Conservation (phyloP, 371 early-diverging fungal species). For the Apophysomyces ossiformis region DNA sequence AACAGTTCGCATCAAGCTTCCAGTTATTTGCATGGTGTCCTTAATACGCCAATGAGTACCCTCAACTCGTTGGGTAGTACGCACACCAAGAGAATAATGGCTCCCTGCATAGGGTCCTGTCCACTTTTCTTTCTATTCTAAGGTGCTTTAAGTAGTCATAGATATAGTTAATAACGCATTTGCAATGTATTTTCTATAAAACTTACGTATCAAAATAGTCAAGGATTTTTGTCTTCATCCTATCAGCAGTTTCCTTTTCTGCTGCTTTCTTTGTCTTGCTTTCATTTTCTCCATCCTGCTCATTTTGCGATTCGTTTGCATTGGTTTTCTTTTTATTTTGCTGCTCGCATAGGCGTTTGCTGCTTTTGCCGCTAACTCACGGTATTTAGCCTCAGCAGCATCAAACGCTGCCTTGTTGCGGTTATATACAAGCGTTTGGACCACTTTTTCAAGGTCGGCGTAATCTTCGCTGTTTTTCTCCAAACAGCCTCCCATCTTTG, state of each 20-base stretch:
- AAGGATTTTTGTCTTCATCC: too few species aligned
- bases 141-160: background rate
- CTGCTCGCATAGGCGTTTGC: background rate
- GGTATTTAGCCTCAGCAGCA: background rate
- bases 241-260: too few species aligned
- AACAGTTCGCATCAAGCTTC: too few species aligned
- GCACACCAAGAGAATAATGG: background rate
- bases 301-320: background rate
- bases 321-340: background rate
- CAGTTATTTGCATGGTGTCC: too few species aligned
- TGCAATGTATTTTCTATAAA: background rate
- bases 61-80: too few species aligned
- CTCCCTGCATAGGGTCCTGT: conserved; percentile 7
- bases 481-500: background rate
- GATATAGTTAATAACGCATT: background rate
- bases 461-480: background rate
- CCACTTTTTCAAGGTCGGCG: background rate
- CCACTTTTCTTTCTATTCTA: conserved; percentile 11
- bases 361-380: background rate
- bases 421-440: too few species aligned
- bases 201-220: background rate
- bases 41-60: too few species aligned
- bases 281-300: background rate
- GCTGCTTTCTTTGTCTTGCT: too few species aligned
- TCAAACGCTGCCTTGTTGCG: too few species aligned